Percentiles rank a stretch among this genome's conserved stretches.
phyloP scores from a whole-genome alignment of 768 basidiomycete species.

The Obba rivulosa region DNA sequence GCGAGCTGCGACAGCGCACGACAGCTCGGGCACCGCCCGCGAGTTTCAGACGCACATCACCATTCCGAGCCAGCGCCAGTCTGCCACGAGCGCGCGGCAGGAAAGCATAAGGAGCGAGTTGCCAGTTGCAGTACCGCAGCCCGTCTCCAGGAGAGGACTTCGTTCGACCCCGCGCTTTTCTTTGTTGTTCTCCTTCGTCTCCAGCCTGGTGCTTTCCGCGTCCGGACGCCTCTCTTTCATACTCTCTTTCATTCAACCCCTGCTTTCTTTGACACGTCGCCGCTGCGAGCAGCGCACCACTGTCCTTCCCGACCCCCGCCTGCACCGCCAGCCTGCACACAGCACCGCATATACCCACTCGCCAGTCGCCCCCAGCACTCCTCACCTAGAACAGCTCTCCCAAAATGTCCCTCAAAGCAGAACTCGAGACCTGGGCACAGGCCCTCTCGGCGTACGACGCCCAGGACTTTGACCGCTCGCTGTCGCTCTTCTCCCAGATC shows the following conservation, averaged over 20 bases:
- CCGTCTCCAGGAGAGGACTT: too few species aligned
- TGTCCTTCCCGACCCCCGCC: not conserved
- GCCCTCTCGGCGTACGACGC: constrained; percentile 88
- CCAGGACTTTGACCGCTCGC: constrained; percentile 69
- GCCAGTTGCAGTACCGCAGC: too few species aligned
- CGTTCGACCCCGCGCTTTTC: not conserved
- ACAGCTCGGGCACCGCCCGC: too few species aligned
- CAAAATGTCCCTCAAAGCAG: constrained; percentile 39
- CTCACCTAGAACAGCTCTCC: not conserved
- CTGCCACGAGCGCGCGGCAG: too few species aligned
- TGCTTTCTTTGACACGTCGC: not conserved
- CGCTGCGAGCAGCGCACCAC: not conserved
- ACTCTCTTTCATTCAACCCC: not conserved
- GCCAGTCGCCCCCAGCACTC: not conserved
- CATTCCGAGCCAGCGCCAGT: too few species aligned
- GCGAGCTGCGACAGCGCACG: too few species aligned
- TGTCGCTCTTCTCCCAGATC: constrained; percentile 76
- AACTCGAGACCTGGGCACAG: constrained; percentile 81
- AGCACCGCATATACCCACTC: not conserved
- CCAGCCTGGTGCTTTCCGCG: constrained; percentile 2
- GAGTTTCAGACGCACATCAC: too few species aligned
- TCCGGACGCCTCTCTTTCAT: not conserved
- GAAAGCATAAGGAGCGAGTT: too few species aligned
- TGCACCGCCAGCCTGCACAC: not conserved
- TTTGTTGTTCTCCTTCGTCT: not conserved